These are phyloP conservation scores for Trifolium repens DNA, from an alignment of 306 rosid species.

Conservation along the genomic window DNA sequence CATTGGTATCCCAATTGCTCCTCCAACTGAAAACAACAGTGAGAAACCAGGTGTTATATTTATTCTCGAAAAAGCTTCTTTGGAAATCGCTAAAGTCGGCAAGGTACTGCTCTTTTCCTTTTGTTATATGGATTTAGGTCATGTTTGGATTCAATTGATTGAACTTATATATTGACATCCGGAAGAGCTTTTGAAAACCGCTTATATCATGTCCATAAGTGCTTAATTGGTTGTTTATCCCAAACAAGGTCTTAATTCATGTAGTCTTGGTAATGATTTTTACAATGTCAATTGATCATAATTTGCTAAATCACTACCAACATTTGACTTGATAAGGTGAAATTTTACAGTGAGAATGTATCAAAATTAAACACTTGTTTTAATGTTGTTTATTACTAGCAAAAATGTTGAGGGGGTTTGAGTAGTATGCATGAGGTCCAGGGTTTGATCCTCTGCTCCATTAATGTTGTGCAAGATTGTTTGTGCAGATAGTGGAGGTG, in stretches of 20 bases:
- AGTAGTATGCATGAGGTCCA: too few relatives aligned
- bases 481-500: too few relatives aligned
- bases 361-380: background rate
- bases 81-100: conserved; percentile 89
- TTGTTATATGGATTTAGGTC: background rate
- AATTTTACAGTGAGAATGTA: background rate
- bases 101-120: conserved; percentile 50
- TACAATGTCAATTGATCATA: background rate
- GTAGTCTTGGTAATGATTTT: background rate
- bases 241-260: background rate
- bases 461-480: too few relatives aligned
- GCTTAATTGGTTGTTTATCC: too few relatives aligned
- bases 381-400: background rate
- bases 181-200: background rate
- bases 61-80: conserved; percentile 77
- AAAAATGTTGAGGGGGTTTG: background rate
- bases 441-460: too few relatives aligned
- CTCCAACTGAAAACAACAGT: background rate
- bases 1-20: conserved; percentile 38
- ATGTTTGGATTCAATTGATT: background rate
- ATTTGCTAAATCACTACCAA: background rate
- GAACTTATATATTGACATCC: too few relatives aligned
- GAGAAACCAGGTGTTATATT: conserved; percentile 8
- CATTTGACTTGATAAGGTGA: background rate
- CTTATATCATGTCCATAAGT: background rate